phyloP scores from a whole-genome alignment of 768 basidiomycete genomes.

The Polyporus arcularius region DNA sequence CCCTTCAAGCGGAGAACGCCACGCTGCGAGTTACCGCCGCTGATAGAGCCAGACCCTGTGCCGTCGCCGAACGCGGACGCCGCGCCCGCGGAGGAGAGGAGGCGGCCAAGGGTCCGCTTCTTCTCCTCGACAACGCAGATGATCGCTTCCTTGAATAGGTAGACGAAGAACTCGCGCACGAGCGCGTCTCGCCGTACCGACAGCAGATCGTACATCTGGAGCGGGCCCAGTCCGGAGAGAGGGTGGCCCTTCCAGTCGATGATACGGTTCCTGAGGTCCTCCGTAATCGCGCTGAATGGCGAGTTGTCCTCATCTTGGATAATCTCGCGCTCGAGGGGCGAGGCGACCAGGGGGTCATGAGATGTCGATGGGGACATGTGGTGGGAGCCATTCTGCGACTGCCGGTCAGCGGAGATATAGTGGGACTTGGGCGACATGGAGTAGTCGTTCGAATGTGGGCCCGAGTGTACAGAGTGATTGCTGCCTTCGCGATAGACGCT shows the following conservation, averaged over 20 bases:
- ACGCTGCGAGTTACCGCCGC: slow-evolving; percentile 29
- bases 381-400: slow-evolving; percentile 18
- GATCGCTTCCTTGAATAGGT: slow-evolving; percentile 96
- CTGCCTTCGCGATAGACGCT: slow-evolving; percentile 15
- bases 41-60: slow-evolving; percentile 41
- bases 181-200: slow-evolving; percentile 87
- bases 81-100: slow-evolving; percentile 60
- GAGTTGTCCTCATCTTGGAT: slow-evolving; percentile 54
- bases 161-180: slow-evolving; percentile 93
- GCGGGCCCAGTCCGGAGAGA: slow-evolving; percentile 80
- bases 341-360: slow-evolving; percentile 11
- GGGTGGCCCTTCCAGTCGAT: slow-evolving; percentile 97
- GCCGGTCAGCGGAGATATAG: slow-evolving; percentile 11
- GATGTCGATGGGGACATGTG: slow-evolving; percentile 21
- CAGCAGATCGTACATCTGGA: slow-evolving; percentile 91
- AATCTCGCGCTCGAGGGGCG: slow-evolving; percentile 18
- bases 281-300: slow-evolving; percentile 81
- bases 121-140: slow-evolving; percentile 98
- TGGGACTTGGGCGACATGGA: slow-evolving; percentile 13
- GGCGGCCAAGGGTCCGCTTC: slow-evolving; percentile 76
- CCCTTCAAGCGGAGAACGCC: slow-evolving; percentile 87
- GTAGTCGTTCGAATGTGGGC: slow-evolving; percentile 13
- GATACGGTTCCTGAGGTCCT: slow-evolving; percentile 87
- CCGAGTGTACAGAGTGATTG: slow-evolving; percentile 21
- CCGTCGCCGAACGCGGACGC: slow-evolving; percentile 53